Percentiles rank a stretch among this genome's conserved stretches.
Conservation (phyloP, 176 grass and related monocot species). For the Zea luxurians region DNA sequence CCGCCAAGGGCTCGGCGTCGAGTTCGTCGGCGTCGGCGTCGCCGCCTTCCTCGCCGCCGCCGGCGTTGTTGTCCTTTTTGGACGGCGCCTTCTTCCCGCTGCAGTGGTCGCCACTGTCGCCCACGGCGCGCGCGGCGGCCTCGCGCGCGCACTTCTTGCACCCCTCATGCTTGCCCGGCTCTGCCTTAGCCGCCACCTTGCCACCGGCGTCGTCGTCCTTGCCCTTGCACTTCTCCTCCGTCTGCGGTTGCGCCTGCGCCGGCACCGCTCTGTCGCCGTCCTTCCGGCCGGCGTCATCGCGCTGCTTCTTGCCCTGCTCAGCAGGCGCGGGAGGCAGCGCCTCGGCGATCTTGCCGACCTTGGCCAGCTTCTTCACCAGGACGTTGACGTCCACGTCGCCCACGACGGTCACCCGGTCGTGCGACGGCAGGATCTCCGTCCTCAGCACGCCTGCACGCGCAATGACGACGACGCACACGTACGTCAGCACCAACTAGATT, state of each 20-base stretch:
- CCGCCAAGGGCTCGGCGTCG: neutral
- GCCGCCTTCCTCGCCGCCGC: neutral
- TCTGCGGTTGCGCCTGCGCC: neutral
- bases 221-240: slow-evolving; percentile 30
- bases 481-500: neutral
- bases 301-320: slow-evolving; percentile 34
- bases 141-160: slow-evolving; percentile 39
- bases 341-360: slow-evolving; percentile 75
- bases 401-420: slow-evolving; percentile 71
- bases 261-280: neutral
- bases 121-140: neutral
- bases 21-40: neutral
- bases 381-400: slow-evolving; percentile 66
- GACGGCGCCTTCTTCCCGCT: neutral
- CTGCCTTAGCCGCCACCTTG: slow-evolving; percentile 16
- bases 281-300: too few relatives aligned
- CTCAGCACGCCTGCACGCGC: slow-evolving; percentile 62
- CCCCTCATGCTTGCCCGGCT: slow-evolving; percentile 34
- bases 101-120: neutral
- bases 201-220: slow-evolving; percentile 36
- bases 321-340: neutral
- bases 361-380: slow-evolving; percentile 71
- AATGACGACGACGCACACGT: neutral
- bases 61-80: neutral
- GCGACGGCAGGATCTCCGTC: slow-evolving; percentile 77